Conservation (phyloP, 495 filamentous ascomycete species). For the Lichina pygmaea region DNA sequence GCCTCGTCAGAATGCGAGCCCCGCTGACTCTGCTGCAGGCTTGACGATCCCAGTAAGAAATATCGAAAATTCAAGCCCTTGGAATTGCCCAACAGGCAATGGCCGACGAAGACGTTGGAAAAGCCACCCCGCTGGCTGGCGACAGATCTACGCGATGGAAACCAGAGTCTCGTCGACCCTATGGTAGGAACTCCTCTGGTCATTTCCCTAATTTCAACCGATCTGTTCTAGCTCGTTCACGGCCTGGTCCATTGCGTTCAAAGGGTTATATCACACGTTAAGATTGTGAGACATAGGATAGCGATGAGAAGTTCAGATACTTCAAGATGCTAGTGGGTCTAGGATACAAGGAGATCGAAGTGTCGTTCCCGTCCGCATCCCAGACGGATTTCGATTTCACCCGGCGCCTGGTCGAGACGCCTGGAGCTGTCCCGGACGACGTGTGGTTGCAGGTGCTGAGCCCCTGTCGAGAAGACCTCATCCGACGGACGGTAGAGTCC, state of each 20-base stretch:
- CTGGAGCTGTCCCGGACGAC: slow-evolving; percentile 67
- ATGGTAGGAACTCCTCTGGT: slow-evolving; percentile 30
- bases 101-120: slow-evolving; percentile 57
- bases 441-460: slow-evolving; percentile 90
- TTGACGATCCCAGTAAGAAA: slow-evolving; percentile 82
- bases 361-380: slow-evolving; percentile 83
- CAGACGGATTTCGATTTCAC: slow-evolving; percentile 95
- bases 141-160: slow-evolving; percentile 67
- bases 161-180: slow-evolving; percentile 67
- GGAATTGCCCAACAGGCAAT: slow-evolving; percentile 65
- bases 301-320: slow-evolving; percentile 80
- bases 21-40: slow-evolving; percentile 22
- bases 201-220: background rate
- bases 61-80: slow-evolving; percentile 61
- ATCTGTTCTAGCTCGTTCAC: background rate
- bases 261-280: background rate
- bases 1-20: too few relatives aligned
- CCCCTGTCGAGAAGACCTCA: slow-evolving; percentile 81
- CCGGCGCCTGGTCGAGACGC: slow-evolving; percentile 60
- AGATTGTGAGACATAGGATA: slow-evolving; percentile 26
- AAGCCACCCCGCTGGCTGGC: slow-evolving; percentile 69
- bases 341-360: slow-evolving; percentile 96
- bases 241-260: background rate
- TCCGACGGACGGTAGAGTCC: slow-evolving; percentile 70
- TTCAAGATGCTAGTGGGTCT: slow-evolving; percentile 85